Conservation (phyloP, 192 early-diverging fungal species). For the Diversispora eburnea region DNA sequence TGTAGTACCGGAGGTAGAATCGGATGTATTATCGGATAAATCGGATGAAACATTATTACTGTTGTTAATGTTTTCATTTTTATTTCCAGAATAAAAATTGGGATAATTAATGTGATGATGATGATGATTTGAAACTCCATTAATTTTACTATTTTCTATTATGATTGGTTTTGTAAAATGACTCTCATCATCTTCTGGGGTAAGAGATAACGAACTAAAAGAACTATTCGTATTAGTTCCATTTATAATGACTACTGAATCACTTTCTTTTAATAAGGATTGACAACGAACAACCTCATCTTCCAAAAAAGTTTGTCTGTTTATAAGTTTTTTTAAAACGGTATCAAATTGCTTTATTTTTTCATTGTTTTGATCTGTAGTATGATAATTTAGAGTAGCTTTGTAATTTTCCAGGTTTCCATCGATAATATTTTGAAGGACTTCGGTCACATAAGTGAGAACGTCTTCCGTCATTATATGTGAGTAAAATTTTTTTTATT, state of each 20-base stretch:
- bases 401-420: slow-evolving; percentile 13
- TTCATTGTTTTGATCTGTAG: background rate
- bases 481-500: too few relatives aligned
- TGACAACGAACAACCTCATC: slow-evolving; percentile 13
- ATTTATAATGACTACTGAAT: slow-evolving; percentile 22
- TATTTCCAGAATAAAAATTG: background rate
- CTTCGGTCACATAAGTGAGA: slow-evolving; percentile 18
- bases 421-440: slow-evolving; percentile 21
- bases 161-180: background rate
- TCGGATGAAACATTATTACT: background rate
- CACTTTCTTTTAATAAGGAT: slow-evolving; percentile 13
- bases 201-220: background rate
- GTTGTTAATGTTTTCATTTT: background rate
- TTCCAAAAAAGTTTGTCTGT: slow-evolving; percentile 6
- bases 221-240: background rate
- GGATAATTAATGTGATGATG: background rate
- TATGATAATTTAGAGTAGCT: background rate
- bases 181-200: background rate
- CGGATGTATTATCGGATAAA: background rate
- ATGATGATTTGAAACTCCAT: background rate
- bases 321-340: slow-evolving; percentile 7
- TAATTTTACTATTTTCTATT: background rate
- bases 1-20: background rate
- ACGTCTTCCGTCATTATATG: slow-evolving; percentile 22
- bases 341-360: background rate